phyloP scores from a whole-genome alignment of 2,329 filamentous ascomycete species.

The Didymella glomerata region DNA sequence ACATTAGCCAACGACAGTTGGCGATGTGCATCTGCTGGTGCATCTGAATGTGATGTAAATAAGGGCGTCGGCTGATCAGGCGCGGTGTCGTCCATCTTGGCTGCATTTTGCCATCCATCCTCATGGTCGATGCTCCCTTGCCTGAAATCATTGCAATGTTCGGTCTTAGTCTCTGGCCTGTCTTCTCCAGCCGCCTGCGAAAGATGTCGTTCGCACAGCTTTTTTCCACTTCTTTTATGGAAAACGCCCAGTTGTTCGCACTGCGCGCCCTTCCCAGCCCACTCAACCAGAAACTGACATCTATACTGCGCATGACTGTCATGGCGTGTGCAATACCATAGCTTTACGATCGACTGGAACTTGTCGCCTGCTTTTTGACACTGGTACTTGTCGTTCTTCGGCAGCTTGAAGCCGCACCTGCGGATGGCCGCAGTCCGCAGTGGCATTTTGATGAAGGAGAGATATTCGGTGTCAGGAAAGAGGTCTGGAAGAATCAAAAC shows the following conservation, averaged over 20 bases:
- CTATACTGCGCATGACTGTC: constrained; percentile 18
- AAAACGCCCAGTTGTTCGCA: constrained; percentile 16
- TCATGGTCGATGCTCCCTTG: background rate
- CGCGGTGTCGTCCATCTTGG: background rate
- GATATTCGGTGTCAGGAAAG: background rate
- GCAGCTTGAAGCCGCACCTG: constrained; percentile 26
- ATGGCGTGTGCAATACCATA: constrained; percentile 24
- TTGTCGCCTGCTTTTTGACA: constrained; percentile 21
- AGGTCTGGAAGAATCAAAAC: background rate
- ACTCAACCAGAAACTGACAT: constrained; percentile 21
- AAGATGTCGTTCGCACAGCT: constrained; percentile 16
- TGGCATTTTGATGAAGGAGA: background rate
- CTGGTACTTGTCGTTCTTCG: constrained; percentile 20
- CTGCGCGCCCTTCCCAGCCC: constrained; percentile 19
- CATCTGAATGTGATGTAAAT: background rate
- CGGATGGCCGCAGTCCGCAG: background rate
- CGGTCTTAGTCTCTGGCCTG: too few species aligned
- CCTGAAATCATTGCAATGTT: too few species aligned
- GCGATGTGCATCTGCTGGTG: background rate
- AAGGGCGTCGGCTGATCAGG: too few species aligned
- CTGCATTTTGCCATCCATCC: background rate
- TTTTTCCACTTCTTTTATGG: constrained; percentile 10
- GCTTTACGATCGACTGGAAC: constrained; percentile 4
- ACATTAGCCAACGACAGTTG: background rate
- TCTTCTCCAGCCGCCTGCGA: too few species aligned